Conservation (phyloP, 2,329 filamentous ascomycete species). For the Botrytis cinerea region DNA sequence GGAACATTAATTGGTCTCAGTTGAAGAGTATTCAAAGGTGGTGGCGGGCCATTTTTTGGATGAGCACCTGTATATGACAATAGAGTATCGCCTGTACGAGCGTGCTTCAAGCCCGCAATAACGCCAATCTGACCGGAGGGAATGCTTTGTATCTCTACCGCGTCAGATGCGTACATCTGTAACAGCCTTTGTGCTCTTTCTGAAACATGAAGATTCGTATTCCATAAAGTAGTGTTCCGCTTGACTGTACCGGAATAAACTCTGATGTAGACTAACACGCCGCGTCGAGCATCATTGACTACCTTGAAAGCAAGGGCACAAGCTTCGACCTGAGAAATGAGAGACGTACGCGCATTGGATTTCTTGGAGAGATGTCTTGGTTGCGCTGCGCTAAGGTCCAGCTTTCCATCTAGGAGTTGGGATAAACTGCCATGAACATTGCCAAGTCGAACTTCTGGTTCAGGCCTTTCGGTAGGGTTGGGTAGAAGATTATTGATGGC, state of each 20-base stretch:
- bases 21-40: conserved; percentile 72
- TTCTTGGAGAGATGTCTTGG: conserved; percentile 43
- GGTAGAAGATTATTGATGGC: conserved; percentile 86
- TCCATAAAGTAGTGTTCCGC: conserved; percentile 76
- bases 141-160: conserved; percentile 80
- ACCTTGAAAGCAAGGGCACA: conserved; percentile 88
- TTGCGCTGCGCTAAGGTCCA: conserved; percentile 43
- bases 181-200: conserved; percentile 80
- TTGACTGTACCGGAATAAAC: conserved; percentile 84
- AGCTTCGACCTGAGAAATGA: conserved; percentile 55
- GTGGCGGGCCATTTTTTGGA: conserved; percentile 63
- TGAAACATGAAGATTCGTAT: conserved; percentile 77
- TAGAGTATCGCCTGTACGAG: conserved; percentile 92
- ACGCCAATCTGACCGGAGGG: conserved; percentile 90
- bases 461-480: conserved; percentile 75
- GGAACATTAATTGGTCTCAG: conserved; percentile 86
- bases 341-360: conserved; percentile 45
- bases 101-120: conserved; percentile 82
- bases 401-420: conserved; percentile 49
- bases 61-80: conserved; percentile 69
- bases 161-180: conserved; percentile 86
- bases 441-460: conserved; percentile 73
- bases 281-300: conserved; percentile 80
- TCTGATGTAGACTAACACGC: conserved; percentile 86
- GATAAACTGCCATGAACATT: conserved; percentile 55